These are phyloP conservation scores for Brassica balearica DNA, from an alignment of 441 rosid species.

Conservation along the genomic window DNA sequence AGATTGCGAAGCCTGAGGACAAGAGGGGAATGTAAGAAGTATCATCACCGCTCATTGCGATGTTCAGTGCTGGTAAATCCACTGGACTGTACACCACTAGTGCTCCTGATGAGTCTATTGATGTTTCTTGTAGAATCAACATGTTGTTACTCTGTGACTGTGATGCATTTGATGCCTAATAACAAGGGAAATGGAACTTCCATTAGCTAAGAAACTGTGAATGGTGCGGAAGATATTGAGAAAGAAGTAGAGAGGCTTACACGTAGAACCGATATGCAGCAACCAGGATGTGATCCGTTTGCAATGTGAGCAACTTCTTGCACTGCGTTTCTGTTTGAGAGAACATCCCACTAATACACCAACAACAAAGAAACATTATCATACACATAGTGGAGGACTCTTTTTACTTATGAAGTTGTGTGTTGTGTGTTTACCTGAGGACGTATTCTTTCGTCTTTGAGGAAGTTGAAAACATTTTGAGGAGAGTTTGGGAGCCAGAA, in stretches of 20 bases:
- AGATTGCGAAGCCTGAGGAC: conserved; percentile 90
- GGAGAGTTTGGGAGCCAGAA: conserved; percentile 91
- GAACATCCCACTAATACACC: conserved; percentile 87
- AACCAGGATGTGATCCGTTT: conserved; percentile 90
- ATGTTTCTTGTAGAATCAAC: conserved; percentile 97
- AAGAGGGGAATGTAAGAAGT: conserved; percentile 87
- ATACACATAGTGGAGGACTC: background rate
- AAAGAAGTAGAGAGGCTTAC: conserved; percentile 53
- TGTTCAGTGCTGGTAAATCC: conserved; percentile 78
- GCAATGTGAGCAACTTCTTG: conserved; percentile 97
- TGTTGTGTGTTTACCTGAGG: conserved; percentile 63
- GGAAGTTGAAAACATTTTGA: conserved; percentile 76
- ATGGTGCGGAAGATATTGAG: background rate
- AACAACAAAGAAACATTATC: conserved; percentile 13
- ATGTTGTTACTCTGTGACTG: conserved; percentile 67
- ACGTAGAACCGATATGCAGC: conserved; percentile 92
- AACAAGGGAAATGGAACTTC: background rate
- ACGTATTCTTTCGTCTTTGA: conserved; percentile 91
- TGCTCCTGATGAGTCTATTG: conserved; percentile 85
- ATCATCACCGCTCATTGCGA: conserved; percentile 95
- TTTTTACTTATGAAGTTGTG: conserved; percentile 15
- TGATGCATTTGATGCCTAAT: conserved; percentile 74
- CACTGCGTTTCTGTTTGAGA: conserved; percentile 84
- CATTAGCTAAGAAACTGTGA: background rate
- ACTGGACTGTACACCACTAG: conserved; percentile 86